Evolutionary conservation across 1,284 basidiomycete genomes (phyloP), one percentile per base, ranked within the genome.

Genomic region (Gastroboletus turbinatus): DNA sequence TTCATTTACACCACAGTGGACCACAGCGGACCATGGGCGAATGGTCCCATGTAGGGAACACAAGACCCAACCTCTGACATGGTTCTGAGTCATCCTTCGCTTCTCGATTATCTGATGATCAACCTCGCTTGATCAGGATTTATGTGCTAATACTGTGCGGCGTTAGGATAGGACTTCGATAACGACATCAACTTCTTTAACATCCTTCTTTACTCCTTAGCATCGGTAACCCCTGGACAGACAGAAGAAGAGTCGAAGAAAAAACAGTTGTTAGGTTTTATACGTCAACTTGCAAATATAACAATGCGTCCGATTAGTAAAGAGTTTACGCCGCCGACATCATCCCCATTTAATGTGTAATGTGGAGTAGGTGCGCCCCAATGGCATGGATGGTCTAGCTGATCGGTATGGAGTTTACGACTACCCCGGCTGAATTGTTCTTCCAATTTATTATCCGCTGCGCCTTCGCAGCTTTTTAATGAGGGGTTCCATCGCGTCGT

Each of bases 51-150:
- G 47, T 46, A 50, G 51, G 49, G 47, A 44, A 49, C 23, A 10
- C 42, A 35, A 25, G 23, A 19, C 23, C 30, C 42, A 32, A 45
- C 38, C 19, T 32, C 43, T 25, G 30, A 56, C 21, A n/a, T n/a
- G 35, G 27, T 44, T 44, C 46, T 46, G 43, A 56, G 43, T 55
- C 46, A 21, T 52, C 39, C 46, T 25, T 55, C 17, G 53, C 49
- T 67, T 67, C 65, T 39, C 50, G 55, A 69, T 55, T 53, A 58
- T 52, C 49, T 56, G 39, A 32, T 46, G 54, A 69, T 69, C 67
- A 63, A 54, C 65, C 45, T 66, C 50, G 58, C 61, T 67, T 62
- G 63, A 67, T 61, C 45, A 50, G 54, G 62, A 44, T 53, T 50
- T 50, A 40, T 67, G 35, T 61, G 30, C 32, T 59, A 33, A 58